Evolutionary conservation across 2,329 filamentous ascomycete species (phyloP), one percentile per base, ranked within the genome.

Genomic region (Aaosphaeria arxii): DNA sequence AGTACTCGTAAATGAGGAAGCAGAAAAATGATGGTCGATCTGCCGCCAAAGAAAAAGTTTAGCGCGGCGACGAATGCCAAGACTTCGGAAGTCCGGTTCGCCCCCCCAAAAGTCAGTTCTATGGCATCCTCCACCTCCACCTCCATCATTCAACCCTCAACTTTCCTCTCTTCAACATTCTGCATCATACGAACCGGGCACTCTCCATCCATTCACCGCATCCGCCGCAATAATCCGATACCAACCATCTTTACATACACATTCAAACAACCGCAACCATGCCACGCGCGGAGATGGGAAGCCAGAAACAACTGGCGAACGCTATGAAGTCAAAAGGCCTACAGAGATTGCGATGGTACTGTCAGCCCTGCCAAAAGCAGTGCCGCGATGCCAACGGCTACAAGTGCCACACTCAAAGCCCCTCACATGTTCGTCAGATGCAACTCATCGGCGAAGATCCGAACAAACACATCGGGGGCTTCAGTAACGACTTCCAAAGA

Each of bases 201-300:
- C 17, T 3, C 2, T 24, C 3, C 17, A 24, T n/a, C 33, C 33
- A 36, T n/a, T 36, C 33, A n/a, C 33, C 33, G 4, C 33, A 36
- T 36, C 33, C 17, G 17, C 17, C 17, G 17, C 17, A 24, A 24
- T 24, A 24, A 24, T 24, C 17, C 33, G 33, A 36, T 9, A 36
- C 7, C 33, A n/a, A 36, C 33, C 7, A 9, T 36, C n/a, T 36
- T 3, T 36, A 36, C 33, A 36, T 36, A 9, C 2, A 36, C 33
- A 9, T 36, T n/a, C 9, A 36, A 36, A n/a, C 24, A 30, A 17
- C 50, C 46, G 44, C 46, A 49, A 59, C 43, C 32, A 97, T 97
- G 92, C 86, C 87, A 45, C 89, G 89, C 77, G 94, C 94, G 62
- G 94, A 97, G 77, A 85, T 89, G 46, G 94, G 94, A 54, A 89